Evolutionary conservation across 2,329 filamentous ascomycete species (phyloP).

Genomic region (Aspergillus intermedius): DNA sequence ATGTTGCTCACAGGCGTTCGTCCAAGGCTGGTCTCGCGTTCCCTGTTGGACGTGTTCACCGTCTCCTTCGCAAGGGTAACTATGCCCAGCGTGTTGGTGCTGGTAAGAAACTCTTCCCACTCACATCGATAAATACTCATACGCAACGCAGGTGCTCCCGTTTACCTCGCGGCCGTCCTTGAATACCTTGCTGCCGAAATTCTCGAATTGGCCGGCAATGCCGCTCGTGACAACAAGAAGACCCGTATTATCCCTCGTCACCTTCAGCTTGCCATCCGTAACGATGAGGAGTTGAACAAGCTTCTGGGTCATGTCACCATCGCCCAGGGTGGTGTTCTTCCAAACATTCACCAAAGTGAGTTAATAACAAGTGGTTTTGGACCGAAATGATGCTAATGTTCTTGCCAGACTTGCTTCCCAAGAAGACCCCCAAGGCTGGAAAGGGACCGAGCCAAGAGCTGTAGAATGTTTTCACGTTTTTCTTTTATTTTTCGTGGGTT

Average conservation of each 20-base stretch:
- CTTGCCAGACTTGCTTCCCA: slow-evolving; percentile 82
- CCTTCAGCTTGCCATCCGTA: slow-evolving; percentile 97
- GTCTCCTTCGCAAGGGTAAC: slow-evolving; percentile 98
- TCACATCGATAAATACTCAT: background rate
- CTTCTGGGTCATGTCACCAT: slow-evolving; percentile 93
- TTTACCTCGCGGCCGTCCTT: slow-evolving; percentile 94
- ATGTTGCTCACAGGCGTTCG: slow-evolving; percentile 63
- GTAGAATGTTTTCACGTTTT: slow-evolving; percentile 50
- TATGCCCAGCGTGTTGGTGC: slow-evolving; percentile 99
- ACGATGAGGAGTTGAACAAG: slow-evolving; percentile 99
- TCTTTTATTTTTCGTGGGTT: slow-evolving; percentile 48
- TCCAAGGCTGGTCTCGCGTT: slow-evolving; percentile 99
- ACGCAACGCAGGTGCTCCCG: slow-evolving; percentile 61
- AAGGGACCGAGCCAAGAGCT: slow-evolving; percentile 93
- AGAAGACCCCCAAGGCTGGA: slow-evolving; percentile 95
- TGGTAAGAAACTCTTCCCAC: slow-evolving; percentile 45
- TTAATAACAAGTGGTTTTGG: slow-evolving; percentile 16
- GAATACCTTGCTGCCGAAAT: slow-evolving; percentile 99
- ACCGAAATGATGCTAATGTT: slow-evolving; percentile 1
- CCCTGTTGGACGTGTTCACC: slow-evolving; percentile 98
- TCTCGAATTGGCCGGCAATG: slow-evolving; percentile 96
- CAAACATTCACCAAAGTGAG: slow-evolving; percentile 96
- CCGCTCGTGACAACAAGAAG: slow-evolving; percentile 99
- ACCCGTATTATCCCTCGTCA: slow-evolving; percentile 99
- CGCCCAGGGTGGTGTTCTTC: slow-evolving; percentile 91